These are phyloP conservation scores for Iberis pinnata DNA, from an alignment of 345 rosid species.

Conservation along the genomic window DNA sequence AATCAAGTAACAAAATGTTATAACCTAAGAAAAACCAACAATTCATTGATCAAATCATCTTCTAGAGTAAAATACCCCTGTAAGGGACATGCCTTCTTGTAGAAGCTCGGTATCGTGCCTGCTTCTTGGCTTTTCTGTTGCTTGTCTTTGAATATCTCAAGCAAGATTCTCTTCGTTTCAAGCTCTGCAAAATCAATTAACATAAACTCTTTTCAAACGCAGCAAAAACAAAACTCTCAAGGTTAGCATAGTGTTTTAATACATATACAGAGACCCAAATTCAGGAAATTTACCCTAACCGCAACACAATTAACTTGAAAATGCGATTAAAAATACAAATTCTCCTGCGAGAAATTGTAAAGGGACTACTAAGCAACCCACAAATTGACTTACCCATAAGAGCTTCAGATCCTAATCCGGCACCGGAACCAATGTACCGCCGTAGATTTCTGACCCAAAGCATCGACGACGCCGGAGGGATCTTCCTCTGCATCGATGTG, in stretches of 20 bases:
- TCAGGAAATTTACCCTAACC: conserved; percentile 4
- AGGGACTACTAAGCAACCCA: background rate
- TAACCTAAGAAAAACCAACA: background rate
- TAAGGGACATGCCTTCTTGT: conserved; percentile 71
- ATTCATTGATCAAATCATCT: conserved; percentile 4
- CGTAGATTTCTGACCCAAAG: conserved; percentile 93
- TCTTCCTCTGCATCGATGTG: conserved; percentile 69
- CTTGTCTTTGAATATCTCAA: conserved; percentile 96
- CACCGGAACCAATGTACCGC: conserved; percentile 86
- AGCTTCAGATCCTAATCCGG: conserved; percentile 98
- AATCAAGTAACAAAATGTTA: background rate
- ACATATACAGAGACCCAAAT: conserved; percentile 8
- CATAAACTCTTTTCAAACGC: conserved; percentile 6
- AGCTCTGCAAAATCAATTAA: conserved; percentile 53
- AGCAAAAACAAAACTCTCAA: conserved; percentile 10
- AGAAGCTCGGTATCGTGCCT: conserved; percentile 84
- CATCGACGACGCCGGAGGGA: conserved; percentile 93
- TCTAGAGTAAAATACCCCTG: conserved; percentile 6
- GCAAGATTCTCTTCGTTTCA: conserved; percentile 93
- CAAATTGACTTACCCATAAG: conserved; percentile 61
- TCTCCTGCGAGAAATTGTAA: background rate
- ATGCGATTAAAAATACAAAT: background rate
- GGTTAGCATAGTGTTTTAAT: conserved; percentile 1
- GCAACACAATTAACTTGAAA: conserved; percentile 13
- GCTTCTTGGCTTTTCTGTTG: conserved; percentile 88